Evolutionary conservation across 73 alveolate species (phyloP).

Genomic region (Paramecium primaurelia): DNA sequence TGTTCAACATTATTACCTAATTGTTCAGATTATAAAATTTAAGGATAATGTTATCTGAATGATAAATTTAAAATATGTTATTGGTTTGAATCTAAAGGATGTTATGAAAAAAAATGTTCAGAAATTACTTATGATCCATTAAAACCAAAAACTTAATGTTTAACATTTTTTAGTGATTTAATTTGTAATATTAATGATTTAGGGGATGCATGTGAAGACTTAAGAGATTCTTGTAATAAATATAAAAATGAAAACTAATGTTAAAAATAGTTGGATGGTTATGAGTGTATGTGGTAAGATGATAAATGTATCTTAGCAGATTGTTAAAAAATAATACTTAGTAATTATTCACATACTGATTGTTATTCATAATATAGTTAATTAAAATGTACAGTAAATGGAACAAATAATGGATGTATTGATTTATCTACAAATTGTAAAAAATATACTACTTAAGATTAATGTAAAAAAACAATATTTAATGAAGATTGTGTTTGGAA

Average conservation of each 20-base stretch:
- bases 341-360: background rate
- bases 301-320: background rate
- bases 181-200: background rate
- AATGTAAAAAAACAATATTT: background rate
- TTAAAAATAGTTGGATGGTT: background rate
- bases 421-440: background rate
- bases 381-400: background rate
- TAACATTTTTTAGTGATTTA: background rate
- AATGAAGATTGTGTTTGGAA: background rate
- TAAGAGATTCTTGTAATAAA: background rate
- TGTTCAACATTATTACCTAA: background rate
- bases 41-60: background rate
- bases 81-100: background rate
- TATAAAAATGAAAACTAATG: background rate
- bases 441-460: background rate
- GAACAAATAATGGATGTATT: background rate
- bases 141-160: background rate
- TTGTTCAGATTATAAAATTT: background rate
- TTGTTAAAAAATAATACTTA: background rate
- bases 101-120: background rate
- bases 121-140: background rate
- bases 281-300: background rate
- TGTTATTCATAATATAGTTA: background rate
- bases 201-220: background rate
- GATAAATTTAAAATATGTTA: background rate